Base-by-base conservation (phyloP, 1,139 yeast species). In the Pichia sp. region DNA sequence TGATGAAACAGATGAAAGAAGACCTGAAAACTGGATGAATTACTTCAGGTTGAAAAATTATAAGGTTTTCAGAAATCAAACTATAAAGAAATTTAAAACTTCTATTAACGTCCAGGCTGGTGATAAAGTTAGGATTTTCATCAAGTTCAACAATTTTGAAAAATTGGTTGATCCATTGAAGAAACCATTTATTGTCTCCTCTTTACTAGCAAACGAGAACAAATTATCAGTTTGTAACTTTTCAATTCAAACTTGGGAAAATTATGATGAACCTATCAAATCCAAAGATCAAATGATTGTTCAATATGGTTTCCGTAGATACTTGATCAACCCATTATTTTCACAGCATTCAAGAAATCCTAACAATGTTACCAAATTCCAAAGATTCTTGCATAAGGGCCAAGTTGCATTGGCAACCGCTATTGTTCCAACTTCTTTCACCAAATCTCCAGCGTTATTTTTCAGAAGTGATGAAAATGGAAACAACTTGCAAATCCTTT, bases 221-320 rank as follows among this genome's bases (percentile, higher is more conserved):
- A 84, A 88, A 62, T 73, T 79, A 52, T 84, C 95, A 0, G 84
- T 85, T 37, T 81, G 85, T 49, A 87, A 92, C 64, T 82, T 86
- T 58, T 77, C 92, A 16, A 77, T 88, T 52, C 81, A 81, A 55
- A 76, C 94, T 36, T 88, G 95, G 88, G 94, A 90, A 64, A 95
- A 84, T 52, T 86, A 81, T 57, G 86, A 82, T 42, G 75, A 78
- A 48, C 95, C 98, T 31, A 73, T 92, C 48, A 83, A 90, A 41
- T 79, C 95, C 23, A 83, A 82, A 53, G 95, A 85, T 42, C 67
- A 80, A 26, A 68, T 94, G 52, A 71, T 90, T 47, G 92, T 86
- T 16, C 97, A 92, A 66, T 88, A 88, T 60, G 99, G 98, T 27
- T 87, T 92, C 44, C 79, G 98, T 64, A 77, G 98, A 58, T 81